Evolutionary conservation across 768 basidiomycete species (phyloP).

Genomic region (Boletus subparvulus): DNA sequence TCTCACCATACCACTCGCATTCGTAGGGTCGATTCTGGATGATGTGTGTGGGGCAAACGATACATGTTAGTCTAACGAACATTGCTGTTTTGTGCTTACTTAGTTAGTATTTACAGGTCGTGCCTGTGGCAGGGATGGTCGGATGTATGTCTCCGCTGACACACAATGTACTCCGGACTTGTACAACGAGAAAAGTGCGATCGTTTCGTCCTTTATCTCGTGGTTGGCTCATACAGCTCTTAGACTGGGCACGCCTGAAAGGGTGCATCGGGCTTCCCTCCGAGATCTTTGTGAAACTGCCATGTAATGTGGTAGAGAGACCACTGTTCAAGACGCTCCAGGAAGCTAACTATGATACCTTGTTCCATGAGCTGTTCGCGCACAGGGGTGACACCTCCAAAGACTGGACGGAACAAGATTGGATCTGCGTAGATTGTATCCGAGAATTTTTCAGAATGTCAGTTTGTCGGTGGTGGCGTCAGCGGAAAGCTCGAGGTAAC

Average conservation of each 20-base stretch:
- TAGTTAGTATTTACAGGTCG: slow-evolving; percentile 5
- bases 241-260: slow-evolving; percentile 16
- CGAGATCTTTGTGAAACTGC: not conserved
- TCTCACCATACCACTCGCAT: not conserved
- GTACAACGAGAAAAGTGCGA: slow-evolving; percentile 15
- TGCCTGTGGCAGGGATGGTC: not conserved
- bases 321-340: slow-evolving; percentile 5
- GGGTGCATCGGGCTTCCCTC: not conserved
- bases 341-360: slow-evolving; percentile 1
- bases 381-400: slow-evolving; percentile 1
- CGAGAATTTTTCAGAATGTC: slow-evolving; percentile 5
- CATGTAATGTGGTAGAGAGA: slow-evolving; percentile 1
- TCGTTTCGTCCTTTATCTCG: not conserved
- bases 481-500: slow-evolving; percentile 8
- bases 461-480: slow-evolving; percentile 12
- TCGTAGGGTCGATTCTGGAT: slow-evolving; percentile 16
- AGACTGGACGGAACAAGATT: slow-evolving; percentile 9
- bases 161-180: slow-evolving; percentile 1
- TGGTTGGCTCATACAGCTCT: not conserved
- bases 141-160: not conserved
- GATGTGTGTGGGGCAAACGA: slow-evolving; percentile 7
- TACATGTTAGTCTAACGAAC: slow-evolving; percentile 1
- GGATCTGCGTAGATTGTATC: slow-evolving; percentile 6
- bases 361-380: slow-evolving; percentile 10
- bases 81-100: not conserved